Evolutionary conservation across 495 filamentous ascomycete species (phyloP), one percentile per base, ranked within the genome.

Genomic region (Trichoderma orchidacearum): DNA sequence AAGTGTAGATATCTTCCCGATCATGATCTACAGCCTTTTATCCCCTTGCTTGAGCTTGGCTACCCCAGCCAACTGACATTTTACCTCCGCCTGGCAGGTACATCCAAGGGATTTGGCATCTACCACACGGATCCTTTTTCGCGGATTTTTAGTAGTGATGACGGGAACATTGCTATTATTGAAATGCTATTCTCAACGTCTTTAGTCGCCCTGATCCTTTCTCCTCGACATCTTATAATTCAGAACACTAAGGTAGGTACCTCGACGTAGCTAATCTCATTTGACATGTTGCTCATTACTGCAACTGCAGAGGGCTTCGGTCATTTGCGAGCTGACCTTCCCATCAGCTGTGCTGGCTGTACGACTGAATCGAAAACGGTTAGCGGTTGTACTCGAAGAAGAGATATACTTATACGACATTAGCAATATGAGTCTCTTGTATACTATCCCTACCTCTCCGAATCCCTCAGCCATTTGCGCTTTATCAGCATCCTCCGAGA

Each of bases 101-200:
- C 94, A 51, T 83, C 85, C 35, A 90, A 85, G 68, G 93, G 93
- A 59, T 96, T 95, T 69, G 87, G 91, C 55, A 87, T 95, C 58
- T 98, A 95, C 70, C 90, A 89, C 60, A 96, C 91, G 35, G 94
- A 97, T 57, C 92, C 91, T 1, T 97, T 96, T 67, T 81, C 82
- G 61, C 95, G 95, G 70, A 86, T 89, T 68, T 96, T 89, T 72
- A 90, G 90, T 65, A 90, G 87, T 62, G 86, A 89, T 59, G 89
- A 96, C 58, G 90, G 89, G 17, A 92, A 96, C 66, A 89, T 96
- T 48, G 85, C 90, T 34, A 86, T 96, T 55, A 82, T 98, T 66
- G 94, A 97, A 76, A 96, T 96, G 92, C 84, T 98, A 58, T 98
- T 98, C 67, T 96, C 93, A 38, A 98, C 93, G 45, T 98, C 93